Evolutionary conservation across 1,284 basidiomycete genomes (phyloP), one percentile per base, ranked within the genome.

Genomic region (Pascua guehoae): DNA sequence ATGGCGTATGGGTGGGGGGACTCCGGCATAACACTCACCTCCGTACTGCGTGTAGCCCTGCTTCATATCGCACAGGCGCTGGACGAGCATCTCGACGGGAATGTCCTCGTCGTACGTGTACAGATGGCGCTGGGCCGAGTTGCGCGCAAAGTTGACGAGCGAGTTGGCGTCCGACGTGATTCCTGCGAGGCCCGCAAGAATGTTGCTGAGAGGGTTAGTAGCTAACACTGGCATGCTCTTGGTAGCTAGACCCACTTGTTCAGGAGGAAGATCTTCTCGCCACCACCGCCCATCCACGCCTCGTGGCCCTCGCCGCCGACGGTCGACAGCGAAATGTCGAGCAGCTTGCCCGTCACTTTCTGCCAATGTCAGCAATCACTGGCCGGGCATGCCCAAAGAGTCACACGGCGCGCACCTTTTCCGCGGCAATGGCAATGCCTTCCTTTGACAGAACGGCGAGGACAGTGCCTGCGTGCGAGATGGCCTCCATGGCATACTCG

Each of bases 401-500:
- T n/a, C n/a, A n/a, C n/a, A n/a, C n/a, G 12, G 24, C 8, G 54
- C 64, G 38, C 38, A 76, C 76, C 70, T 98, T 98, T 83, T 98
- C 95, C 8, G 95, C 95, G 0, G 93, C 95, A n/a, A 98, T 83
- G 2, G 98, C 93, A 41, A 98, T 90, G 1, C 96, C 95, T 66
- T 94, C 91, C 72, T 89, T 91, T 17, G 92, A 91, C n/a, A 96
- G 83, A 54, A 97, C 88, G 43, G 92, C 93, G 37, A 98, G 85
- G 46, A 96, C 92, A 14, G 93, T 94, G 62, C 94, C 94, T 36
- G 93, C 94, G 70, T 95, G 91, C 36, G 91, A 94, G 82, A 98
- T 97, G 61, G 93, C 93, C 75, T 98, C 93, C 93, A 97, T 97
- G 51, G 93, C 93, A 84, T 98, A 98, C 80, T 98, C 93, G 80